Conservation (phyloP, 2,329 filamentous ascomycete species). For the Alternaria arborescens region DNA sequence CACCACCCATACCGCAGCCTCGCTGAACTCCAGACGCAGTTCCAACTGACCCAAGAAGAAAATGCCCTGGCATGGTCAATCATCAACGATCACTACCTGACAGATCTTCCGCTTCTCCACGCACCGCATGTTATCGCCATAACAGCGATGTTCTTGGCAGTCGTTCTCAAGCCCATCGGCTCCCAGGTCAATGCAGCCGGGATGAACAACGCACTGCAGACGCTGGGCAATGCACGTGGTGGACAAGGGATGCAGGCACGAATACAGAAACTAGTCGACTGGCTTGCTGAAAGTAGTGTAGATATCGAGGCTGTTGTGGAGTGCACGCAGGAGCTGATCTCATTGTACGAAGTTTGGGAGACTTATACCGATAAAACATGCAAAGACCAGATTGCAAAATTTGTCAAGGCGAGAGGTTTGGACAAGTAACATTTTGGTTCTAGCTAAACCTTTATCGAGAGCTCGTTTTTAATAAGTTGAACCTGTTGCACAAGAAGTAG, state of each 20-base stretch:
- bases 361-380: conserved; percentile 70
- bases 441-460: neutral
- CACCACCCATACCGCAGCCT: conserved; percentile 91
- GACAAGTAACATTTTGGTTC: conserved; percentile 58
- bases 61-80: conserved; percentile 79
- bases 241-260: conserved; percentile 58
- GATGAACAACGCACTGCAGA: conserved; percentile 50
- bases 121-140: conserved; percentile 89
- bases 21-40: conserved; percentile 72
- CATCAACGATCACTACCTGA: conserved; percentile 92
- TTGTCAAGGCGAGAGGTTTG: conserved; percentile 67
- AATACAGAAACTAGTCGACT: conserved; percentile 75
- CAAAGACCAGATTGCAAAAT: conserved; percentile 69
- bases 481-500: too few relatives aligned
- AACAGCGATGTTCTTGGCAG: conserved; percentile 81
- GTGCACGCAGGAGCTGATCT: conserved; percentile 89
- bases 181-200: conserved; percentile 56
- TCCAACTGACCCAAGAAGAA: conserved; percentile 80
- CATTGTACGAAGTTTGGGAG: conserved; percentile 82
- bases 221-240: conserved; percentile 43
- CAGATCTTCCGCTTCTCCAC: conserved; percentile 85
- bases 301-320: conserved; percentile 87
- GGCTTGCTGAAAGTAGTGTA: conserved; percentile 85
- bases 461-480: too few relatives aligned
- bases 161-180: conserved; percentile 77